Evolutionary conservation across 1,284 basidiomycete genomes (phyloP).

Genomic region (Ustilago curta): DNA sequence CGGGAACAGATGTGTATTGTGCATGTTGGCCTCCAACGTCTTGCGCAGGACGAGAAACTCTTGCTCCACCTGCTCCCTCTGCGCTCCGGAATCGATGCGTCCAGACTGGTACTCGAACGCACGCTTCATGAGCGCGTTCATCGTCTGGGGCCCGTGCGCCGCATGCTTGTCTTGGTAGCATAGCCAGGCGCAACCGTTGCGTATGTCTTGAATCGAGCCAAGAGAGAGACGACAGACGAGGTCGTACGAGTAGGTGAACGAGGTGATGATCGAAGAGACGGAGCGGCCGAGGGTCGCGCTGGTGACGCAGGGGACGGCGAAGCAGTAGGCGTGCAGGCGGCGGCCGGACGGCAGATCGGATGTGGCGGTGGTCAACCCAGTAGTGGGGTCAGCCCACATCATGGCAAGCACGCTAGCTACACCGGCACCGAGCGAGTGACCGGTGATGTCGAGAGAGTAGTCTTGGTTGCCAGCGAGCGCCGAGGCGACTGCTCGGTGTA

Average conservation of each 20-base stretch:
- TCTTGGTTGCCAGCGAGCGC: constrained; percentile 78
- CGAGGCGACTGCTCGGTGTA: constrained; percentile 79
- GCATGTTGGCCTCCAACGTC: constrained; percentile 87
- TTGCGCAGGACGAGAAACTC: constrained; percentile 77
- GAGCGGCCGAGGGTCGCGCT: constrained; percentile 75
- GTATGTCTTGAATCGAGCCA: constrained; percentile 81
- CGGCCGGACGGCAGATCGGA: constrained; percentile 76
- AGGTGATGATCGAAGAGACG: constrained; percentile 76
- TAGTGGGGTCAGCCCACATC: constrained; percentile 79
- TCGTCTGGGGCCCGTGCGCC: constrained; percentile 20
- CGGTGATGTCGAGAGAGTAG: constrained; percentile 74
- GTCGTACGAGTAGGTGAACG: constrained; percentile 84
- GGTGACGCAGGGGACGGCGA: constrained; percentile 80
- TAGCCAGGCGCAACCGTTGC: constrained; percentile 80
- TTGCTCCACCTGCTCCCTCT: constrained; percentile 25
- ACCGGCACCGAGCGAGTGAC: constrained; percentile 89
- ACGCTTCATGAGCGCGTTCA: constrained; percentile 52
- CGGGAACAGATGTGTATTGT: constrained; percentile 79
- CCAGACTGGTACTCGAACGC: constrained; percentile 57
- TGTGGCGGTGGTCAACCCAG: constrained; percentile 38
- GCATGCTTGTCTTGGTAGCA: constrained; percentile 75
- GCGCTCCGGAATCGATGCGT: constrained; percentile 7
- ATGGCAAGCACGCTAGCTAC: constrained; percentile 82
- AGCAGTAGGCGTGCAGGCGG: constrained; percentile 80
- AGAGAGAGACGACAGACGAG: constrained; percentile 82